Evolutionary conservation across 441 rosid genomes (phyloP).

Genomic region (Populus hybrid): DNA sequence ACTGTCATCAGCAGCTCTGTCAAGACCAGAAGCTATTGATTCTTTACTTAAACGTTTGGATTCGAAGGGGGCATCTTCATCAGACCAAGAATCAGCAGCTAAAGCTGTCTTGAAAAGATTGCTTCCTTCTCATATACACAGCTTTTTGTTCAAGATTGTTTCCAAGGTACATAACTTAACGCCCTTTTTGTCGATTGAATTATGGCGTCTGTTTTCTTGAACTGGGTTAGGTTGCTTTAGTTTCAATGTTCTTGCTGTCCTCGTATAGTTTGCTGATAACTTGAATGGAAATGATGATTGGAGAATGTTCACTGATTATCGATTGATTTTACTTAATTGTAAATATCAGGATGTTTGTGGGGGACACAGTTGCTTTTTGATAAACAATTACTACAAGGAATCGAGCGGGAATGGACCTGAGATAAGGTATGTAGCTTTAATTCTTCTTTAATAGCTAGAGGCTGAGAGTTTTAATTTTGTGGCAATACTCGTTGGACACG

Average conservation of each 20-base stretch:
- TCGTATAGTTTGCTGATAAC: background rate
- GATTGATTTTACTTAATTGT: conserved; percentile 18
- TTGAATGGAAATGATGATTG: background rate
- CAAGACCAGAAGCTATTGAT: conserved; percentile 31
- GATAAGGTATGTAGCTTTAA: conserved; percentile 54
- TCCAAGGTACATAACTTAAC: conserved; percentile 47
- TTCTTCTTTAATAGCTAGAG: conserved; percentile 16
- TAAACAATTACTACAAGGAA: conserved; percentile 43
- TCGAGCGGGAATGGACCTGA: conserved; percentile 49
- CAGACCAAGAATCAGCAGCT: conserved; percentile 76
- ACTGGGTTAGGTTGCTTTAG: background rate
- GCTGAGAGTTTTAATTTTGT: conserved; percentile 5
- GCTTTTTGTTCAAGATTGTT: conserved; percentile 70
- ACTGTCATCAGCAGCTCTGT: conserved; percentile 11
- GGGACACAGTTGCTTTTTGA: conserved; percentile 68
- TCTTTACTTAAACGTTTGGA: conserved; percentile 52
- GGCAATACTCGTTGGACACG: background rate
- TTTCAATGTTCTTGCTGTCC: background rate
- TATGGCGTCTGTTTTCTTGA: background rate
- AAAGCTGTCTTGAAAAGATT: conserved; percentile 61
- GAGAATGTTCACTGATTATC: conserved; percentile 10
- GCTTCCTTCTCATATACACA: conserved; percentile 60
- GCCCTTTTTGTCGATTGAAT: background rate
- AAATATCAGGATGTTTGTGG: conserved; percentile 72
- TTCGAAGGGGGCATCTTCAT: conserved; percentile 47